Base-by-base conservation (phyloP, 129 eudicot species). In the Artemisia annua region DNA sequence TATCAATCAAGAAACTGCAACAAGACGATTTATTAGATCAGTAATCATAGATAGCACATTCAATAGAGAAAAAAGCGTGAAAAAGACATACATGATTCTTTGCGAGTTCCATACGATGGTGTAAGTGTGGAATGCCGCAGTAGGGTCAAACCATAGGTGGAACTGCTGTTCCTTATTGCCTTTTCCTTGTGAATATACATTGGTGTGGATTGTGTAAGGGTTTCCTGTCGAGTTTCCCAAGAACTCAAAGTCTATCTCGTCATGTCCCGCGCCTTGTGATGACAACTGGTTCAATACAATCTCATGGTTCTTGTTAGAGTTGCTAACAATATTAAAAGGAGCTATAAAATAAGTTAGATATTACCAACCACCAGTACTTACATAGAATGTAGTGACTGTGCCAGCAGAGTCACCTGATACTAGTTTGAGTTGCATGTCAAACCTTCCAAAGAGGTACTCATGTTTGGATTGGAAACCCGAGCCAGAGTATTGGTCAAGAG, bases 1-100 rank as follows among this genome's bases (percentile, higher is more conserved):
- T 69, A 43, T 78, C 81, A 19, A 78, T 72, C 67, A 78, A 11
- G 77, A 78, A 78, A n/a, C 82, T 78, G 72, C 58, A 62, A 1
- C 14, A 63, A 69, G 20, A 18, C 56, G 46, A 39, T 39, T 39
- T 39, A 39, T 39, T 39, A 39, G 9, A 5, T 39, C 46, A 39
- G 46, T 7, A 39, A 39, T 39, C 46, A 39, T 39, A 39, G 46
- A 28, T 28, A 28, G 32, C 32, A 4, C 32, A 28, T 28, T 28
- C 32, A 28, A 28, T 28, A 28, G 32, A 28, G 32, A 5, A 3
- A 28, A 28, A 28, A 28, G 32, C 32, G 3, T 28, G 32, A 28
- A 39, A 39, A 39, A 39, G 46, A 39, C 46, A 1, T 39, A 61
- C 66, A 61, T 28, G 48, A 61, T 61, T 28, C 57, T 13, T 12